Evolutionary conservation across 441 rosid species (phyloP).

Genomic region (Pelargonium cotyledonis): DNA sequence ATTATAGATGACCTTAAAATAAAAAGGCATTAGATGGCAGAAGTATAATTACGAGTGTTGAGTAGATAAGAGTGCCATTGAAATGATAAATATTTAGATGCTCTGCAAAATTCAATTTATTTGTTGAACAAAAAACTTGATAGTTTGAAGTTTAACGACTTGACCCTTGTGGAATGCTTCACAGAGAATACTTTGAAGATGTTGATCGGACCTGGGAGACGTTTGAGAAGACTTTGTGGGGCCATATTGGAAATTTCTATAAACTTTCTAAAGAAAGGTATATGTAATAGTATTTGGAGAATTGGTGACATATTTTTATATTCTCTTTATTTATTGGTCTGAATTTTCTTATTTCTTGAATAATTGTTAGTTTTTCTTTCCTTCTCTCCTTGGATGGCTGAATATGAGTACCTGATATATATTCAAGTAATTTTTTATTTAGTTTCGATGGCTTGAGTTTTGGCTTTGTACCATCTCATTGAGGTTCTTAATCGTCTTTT

Average conservation of each 20-base stretch:
- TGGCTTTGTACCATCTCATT: no score
- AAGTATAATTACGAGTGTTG: background rate
- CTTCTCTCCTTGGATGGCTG: background rate
- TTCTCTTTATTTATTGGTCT: conserved; percentile 4
- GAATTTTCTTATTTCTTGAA: background rate
- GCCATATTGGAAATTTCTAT: conserved; percentile 71
- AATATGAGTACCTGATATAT: no score
- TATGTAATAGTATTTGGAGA: conserved; percentile 8
- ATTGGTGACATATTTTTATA: background rate
- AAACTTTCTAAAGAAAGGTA: conserved; percentile 97
- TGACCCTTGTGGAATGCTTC: conserved; percentile 13
- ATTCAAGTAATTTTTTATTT: no score
- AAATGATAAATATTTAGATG: background rate
- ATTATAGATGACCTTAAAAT: background rate
- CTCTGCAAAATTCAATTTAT: conserved; percentile 6
- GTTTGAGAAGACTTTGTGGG: conserved; percentile 97
- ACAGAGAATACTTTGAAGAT: conserved; percentile 99
- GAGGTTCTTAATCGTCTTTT: no score
- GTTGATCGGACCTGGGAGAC: conserved; percentile 97
- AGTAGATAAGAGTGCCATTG: background rate
- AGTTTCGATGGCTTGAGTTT: no score
- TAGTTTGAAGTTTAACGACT: conserved; percentile 17
- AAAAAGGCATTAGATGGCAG: background rate
- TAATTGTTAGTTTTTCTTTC: background rate
- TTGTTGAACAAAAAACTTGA: background rate